Percentiles rank a stretch among this genome's conserved stretches.
phyloP scores from a whole-genome alignment of 352 stramenopile species.

The Globisporangium uncinulatum region DNA sequence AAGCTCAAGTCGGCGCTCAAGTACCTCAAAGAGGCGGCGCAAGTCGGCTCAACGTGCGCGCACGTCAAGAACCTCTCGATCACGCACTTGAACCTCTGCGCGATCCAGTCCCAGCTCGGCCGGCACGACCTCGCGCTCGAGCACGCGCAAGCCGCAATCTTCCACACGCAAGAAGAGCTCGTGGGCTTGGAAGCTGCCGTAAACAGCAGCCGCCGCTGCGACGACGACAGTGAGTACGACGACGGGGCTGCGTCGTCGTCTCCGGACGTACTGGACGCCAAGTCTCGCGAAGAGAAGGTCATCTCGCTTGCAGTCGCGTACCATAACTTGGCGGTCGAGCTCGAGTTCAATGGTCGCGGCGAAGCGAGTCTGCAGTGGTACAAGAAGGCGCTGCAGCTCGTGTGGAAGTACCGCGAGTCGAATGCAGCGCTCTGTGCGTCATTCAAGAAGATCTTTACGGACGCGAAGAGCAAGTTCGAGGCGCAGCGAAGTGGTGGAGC shows the following conservation, averaged over 20 bases:
- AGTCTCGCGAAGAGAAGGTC: constrained; percentile 67
- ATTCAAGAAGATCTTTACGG: constrained; percentile 69
- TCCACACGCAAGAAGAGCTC: constrained; percentile 77
- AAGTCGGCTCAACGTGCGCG: constrained; percentile 41
- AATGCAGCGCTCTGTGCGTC: constrained; percentile 58
- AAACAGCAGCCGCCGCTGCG: constrained; percentile 8
- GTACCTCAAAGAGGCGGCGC: constrained; percentile 66
- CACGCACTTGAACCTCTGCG: constrained; percentile 78
- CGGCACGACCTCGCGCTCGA: constrained; percentile 64
- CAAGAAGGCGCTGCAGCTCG: constrained; percentile 72
- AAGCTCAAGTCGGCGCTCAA: constrained; percentile 70
- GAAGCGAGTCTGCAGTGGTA: constrained; percentile 81
- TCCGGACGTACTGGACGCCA: constrained; percentile 39
- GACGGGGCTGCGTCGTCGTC: constrained; percentile 3
- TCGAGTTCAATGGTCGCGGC: constrained; percentile 66
- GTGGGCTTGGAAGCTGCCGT: constrained; percentile 33
- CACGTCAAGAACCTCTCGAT: constrained; percentile 77
- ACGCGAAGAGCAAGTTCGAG: constrained; percentile 60
- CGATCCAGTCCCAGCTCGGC: constrained; percentile 69
- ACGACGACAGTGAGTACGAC: constrained; percentile 5
- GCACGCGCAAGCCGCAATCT: constrained; percentile 74
- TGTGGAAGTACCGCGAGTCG: constrained; percentile 52
- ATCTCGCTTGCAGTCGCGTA: constrained; percentile 74
- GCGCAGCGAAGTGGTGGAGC: constrained; percentile 11
- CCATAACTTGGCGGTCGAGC: constrained; percentile 73